Percentiles rank a stretch among this genome's conserved stretches.
These are phyloP conservation scores for Tulasnella sp. DNA, from an alignment of 768 basidiomycete genomes.

Conservation along the genomic window DNA sequence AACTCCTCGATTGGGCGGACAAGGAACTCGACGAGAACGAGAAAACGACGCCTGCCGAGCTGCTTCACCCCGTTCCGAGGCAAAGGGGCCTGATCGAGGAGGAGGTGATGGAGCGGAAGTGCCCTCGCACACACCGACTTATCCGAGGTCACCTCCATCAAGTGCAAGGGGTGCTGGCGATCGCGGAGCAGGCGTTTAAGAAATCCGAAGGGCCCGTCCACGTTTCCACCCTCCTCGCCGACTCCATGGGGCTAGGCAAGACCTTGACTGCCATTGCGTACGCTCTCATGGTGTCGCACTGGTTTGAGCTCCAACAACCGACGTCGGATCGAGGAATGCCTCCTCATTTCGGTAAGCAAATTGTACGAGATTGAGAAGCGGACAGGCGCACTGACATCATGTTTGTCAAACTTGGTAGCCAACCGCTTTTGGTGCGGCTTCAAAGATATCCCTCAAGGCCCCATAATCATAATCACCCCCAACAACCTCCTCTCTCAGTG, in stretches of 20 bases:
- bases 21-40: background rate
- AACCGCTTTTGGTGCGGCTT: background rate
- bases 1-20: background rate
- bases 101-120: background rate
- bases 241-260: background rate
- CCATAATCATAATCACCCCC: background rate
- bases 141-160: constrained; percentile 5
- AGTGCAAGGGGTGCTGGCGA: background rate
- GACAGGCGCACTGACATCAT: background rate
- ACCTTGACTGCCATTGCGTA: background rate
- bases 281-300: background rate
- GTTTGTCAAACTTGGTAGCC: background rate
- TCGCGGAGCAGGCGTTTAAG: background rate
- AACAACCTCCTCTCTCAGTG: constrained; percentile 7
- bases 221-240: background rate
- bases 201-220: background rate
- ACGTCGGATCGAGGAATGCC: background rate
- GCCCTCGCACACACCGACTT: background rate
- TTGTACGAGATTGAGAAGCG: background rate
- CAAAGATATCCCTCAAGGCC: background rate
- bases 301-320: background rate
- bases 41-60: background rate
- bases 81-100: background rate
- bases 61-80: background rate
- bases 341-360: background rate